phyloP scores from a whole-genome alignment of 2,329 filamentous ascomycete genomes.

The Colletotrichum sp. region DNA sequence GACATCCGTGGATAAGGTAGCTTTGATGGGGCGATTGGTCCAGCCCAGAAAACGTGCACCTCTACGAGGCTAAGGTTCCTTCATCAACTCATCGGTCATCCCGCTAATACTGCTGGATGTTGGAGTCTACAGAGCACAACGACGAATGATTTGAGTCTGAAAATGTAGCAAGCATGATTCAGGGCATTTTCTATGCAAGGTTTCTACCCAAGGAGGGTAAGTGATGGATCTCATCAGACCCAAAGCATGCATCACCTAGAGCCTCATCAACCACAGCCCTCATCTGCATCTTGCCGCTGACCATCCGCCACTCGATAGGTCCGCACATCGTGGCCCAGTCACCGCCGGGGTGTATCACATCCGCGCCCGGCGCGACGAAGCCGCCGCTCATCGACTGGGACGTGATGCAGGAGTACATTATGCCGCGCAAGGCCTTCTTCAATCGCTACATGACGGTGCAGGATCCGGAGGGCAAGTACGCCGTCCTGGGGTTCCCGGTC shows the following conservation, averaged over 20 bases:
- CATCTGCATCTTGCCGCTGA: conserved; percentile 5
- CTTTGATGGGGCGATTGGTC: background rate
- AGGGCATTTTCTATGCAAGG: conserved; percentile 72
- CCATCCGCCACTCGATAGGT: conserved; percentile 40
- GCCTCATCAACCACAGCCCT: background rate
- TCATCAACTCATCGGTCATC: background rate
- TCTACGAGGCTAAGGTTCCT: background rate
- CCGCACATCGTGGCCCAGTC: conserved; percentile 68
- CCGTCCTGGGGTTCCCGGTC: conserved; percentile 86
- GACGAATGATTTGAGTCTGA: background rate
- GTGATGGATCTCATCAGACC: background rate
- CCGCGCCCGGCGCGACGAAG: conserved; percentile 42
- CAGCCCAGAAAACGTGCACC: background rate
- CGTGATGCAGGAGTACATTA: conserved; percentile 88
- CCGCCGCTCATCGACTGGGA: conserved; percentile 82
- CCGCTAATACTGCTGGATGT: background rate
- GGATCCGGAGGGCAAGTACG: conserved; percentile 71
- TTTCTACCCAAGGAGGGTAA: conserved; percentile 70
- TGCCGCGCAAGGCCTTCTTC: conserved; percentile 93
- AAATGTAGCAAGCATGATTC: conserved; percentile 56
- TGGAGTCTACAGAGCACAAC: background rate
- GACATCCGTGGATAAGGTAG: background rate
- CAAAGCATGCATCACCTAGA: background rate
- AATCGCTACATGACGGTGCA: conserved; percentile 86
- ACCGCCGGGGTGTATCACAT: conserved; percentile 65